Evolutionary conservation across 1,284 basidiomycete species (phyloP).

Genomic region (Mycena citricolor): DNA sequence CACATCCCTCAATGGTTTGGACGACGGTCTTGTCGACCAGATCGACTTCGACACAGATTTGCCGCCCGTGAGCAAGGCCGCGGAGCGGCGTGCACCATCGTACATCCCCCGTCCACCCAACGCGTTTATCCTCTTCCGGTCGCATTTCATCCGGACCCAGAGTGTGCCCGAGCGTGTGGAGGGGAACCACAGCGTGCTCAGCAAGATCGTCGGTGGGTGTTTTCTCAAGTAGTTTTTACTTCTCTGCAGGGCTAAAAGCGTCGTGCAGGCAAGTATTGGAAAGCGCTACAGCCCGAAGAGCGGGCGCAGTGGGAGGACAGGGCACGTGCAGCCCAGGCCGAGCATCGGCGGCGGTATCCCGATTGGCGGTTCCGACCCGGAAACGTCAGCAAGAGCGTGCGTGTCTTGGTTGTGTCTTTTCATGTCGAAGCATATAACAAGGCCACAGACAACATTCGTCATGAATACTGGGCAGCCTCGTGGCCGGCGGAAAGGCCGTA

Average conservation of each 20-base stretch:
- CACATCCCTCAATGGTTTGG: background rate
- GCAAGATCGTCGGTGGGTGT: conserved; percentile 23
- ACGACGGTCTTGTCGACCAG: background rate
- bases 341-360: conserved; percentile 21
- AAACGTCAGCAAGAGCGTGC: conserved; percentile 20
- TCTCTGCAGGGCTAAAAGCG: background rate
- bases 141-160: conserved; percentile 22
- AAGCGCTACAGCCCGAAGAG: conserved; percentile 17
- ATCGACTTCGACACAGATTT: too few relatives aligned
- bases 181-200: conserved; percentile 20
- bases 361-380: conserved; percentile 23
- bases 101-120: conserved; percentile 25
- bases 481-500: conserved; percentile 22
- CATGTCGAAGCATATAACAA: background rate
- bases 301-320: conserved; percentile 22
- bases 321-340: conserved; percentile 21
- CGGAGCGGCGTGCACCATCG: conserved; percentile 5
- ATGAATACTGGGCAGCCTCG: conserved; percentile 13
- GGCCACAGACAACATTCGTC: conserved; percentile 3
- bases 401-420: background rate
- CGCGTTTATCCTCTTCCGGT: conserved; percentile 26
- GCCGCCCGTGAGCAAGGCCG: background rate
- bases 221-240: background rate
- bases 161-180: conserved; percentile 18
- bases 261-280: conserved; percentile 19